Evolutionary conservation across 1,139 yeast species (phyloP), one percentile per base, ranked within the genome.

Genomic region (Hyphopichia pseudoburtonii): DNA sequence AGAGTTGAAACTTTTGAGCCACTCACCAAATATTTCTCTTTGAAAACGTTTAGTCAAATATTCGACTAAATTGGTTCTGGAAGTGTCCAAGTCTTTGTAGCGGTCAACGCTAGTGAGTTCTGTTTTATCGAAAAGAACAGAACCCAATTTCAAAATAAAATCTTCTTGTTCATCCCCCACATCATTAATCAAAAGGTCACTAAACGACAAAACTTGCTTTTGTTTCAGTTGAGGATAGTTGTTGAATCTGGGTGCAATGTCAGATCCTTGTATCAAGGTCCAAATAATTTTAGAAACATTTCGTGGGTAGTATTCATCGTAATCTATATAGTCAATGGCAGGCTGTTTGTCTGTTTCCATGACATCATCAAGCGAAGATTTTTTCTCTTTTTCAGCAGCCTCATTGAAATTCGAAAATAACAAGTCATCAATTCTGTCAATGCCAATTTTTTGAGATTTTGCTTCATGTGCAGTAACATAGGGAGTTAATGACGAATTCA

Each of bases 371-470:
- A n/a, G n/a, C n/a, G n/a, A n/a, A 1, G 64, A 54, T 4, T 50
- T 46, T 26, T 51, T 44, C 16, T 52, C 54, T 19, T 47, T 40
- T 19, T 48, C 41, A 15, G 50, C 39, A 17, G 59, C 49, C 15
- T 32, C 18, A 32, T 73, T 65, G 38, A 71, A 66, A 3, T 76
- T 78, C 2, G 78, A 71, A 54, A 82, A 85, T 24, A 86, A 58
- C 11, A 77, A 46, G 11, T 71, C 69, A 51, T 82, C 84, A 27
- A 78, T 64, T 41, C 48, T 54, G 17, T 54, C 54, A n/a, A 60
- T 37, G 4, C 57, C 50, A 9, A 68, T 50, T 41, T 48, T 51
- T 27, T 53, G 52, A 31, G 38, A 37, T 21, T 44, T 27, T 21
- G 32, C 28, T 34, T 50, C 30, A 3, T 41, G 32, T 30, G 53